Evolutionary conservation across 2,329 filamentous ascomycete species (phyloP), one percentile per base, ranked within the genome.

Genomic region (Colletotrichum brevisporum): DNA sequence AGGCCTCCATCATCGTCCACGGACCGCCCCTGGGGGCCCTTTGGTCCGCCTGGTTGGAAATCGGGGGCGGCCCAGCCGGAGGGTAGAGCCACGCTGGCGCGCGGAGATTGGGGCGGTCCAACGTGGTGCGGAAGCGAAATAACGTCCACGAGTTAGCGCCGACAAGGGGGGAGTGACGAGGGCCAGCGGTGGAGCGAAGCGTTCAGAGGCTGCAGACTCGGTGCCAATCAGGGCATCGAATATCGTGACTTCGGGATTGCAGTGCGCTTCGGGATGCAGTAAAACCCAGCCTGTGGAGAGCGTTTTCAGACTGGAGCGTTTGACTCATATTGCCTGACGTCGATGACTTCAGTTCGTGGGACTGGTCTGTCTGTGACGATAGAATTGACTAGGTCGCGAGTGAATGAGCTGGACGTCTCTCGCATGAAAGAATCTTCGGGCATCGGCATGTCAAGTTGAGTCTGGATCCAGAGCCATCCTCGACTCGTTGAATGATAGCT

Each of bases 41-140:
- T 52, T 53, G 48, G 60, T 31, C 60, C 66, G 61, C 48, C 41
- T 21, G 26, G 41, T 21, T 54, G 66, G 66, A 26, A 45, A 47
- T 45, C 50, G 41, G 48, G 62, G 52, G 41, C 60, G 48, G 31
- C 54, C 54, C 53, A 65, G 47, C 60, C 39, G 64, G 52, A 57
- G 52, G 52, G 39, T 21, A 39, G 41, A 47, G 48, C n/a, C 54
- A 41, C 61, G 55, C 21, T 21, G 66, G 39, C 50, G 39, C 43
- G 55, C 62, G 66, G 66, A 69, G 66, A 69, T 69, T 69, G 62
- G 62, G 51, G 62, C 50, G 55, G 54, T 36, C 50, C 55, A 69
- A 54, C 50, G 55, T 55, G 27, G 62, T 31, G 50, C 54, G 62
- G 62, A 69, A 69, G 66, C 66, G 66, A 69, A 45, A 69, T 69